These are phyloP conservation scores for Miscanthus sacchariflorus DNA, from an alignment of 202 grass and related monocot genomes.

Conservation along the genomic window DNA sequence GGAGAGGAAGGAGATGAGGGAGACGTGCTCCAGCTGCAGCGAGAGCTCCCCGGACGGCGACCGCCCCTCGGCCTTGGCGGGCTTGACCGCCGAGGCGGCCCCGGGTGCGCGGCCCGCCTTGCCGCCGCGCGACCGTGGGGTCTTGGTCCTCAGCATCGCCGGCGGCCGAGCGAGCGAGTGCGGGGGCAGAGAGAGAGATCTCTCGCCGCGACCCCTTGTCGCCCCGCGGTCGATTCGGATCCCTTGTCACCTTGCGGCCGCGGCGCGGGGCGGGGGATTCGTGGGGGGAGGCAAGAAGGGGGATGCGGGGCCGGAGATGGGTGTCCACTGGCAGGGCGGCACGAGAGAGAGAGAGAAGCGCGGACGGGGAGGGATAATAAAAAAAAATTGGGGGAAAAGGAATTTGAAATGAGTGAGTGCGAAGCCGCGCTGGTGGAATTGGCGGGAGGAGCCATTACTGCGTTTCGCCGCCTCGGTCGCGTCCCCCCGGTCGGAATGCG, in stretches of 20 bases:
- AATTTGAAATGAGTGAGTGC: constrained; percentile 46
- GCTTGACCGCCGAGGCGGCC: constrained; percentile 15
- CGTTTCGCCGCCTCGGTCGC: constrained; percentile 4
- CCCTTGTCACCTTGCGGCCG: background rate
- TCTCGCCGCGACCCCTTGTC: background rate
- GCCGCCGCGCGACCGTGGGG: constrained; percentile 53
- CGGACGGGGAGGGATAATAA: background rate
- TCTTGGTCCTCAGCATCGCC: constrained; percentile 68
- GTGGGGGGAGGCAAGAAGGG: background rate
- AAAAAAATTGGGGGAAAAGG: constrained; percentile 4
- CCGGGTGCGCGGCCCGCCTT: constrained; percentile 35
- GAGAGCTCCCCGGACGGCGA: constrained; percentile 67
- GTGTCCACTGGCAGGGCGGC: background rate
- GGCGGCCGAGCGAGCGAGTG: background rate
- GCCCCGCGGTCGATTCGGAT: background rate
- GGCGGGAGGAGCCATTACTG: constrained; percentile 45
- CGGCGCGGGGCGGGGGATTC: background rate
- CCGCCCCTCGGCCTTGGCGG: constrained; percentile 32
- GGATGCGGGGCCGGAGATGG: background rate
- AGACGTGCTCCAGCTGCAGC: constrained; percentile 68
- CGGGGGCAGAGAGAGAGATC: background rate
- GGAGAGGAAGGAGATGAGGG: constrained; percentile 50
- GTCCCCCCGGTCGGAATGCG: background rate
- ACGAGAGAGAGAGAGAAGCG: background rate
- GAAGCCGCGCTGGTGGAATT: constrained; percentile 12